Percentiles rank a stretch among this genome's conserved stretches.
Evolutionary conservation across 495 filamentous ascomycete genomes (phyloP).

Genomic region (Venustampulla echinocandica): DNA sequence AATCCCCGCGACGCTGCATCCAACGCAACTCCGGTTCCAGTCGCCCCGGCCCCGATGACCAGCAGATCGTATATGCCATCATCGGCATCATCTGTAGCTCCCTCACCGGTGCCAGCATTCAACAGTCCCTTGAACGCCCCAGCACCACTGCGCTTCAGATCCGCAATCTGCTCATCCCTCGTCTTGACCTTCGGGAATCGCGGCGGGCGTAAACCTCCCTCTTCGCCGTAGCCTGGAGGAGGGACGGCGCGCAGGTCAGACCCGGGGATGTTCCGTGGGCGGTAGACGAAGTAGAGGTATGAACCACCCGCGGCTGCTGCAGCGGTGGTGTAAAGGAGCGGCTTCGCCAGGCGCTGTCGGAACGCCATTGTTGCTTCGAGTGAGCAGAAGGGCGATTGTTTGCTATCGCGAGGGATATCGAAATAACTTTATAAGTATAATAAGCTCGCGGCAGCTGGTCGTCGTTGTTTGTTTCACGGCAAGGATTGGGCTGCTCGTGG

Average conservation of each 20-base stretch:
- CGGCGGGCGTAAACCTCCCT: conserved; percentile 70
- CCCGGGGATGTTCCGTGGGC: conserved; percentile 80
- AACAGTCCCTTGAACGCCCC: conserved; percentile 20
- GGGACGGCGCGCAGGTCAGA: conserved; percentile 70
- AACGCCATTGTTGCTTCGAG: conserved; percentile 58
- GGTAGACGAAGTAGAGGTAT: conserved; percentile 67
- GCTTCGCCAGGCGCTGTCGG: conserved; percentile 49
- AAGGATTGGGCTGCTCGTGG: too few species aligned
- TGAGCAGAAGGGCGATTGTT: too few species aligned
- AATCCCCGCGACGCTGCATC: conserved; percentile 90
- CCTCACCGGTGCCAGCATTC: conserved; percentile 5
- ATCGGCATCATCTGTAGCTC: conserved; percentile 24
- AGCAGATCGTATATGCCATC: conserved; percentile 71
- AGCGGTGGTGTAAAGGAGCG: conserved; percentile 49
- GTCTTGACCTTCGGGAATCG: conserved; percentile 72
- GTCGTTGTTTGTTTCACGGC: too few species aligned
- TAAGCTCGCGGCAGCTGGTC: too few species aligned
- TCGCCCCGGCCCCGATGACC: conserved; percentile 88
- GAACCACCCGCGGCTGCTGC: conserved; percentile 50
- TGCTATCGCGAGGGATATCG: too few species aligned
- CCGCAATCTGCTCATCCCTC: conserved; percentile 55
- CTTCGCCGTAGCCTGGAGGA: conserved; percentile 69
- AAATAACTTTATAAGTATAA: too few species aligned
- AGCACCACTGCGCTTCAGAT: conserved; percentile 45
- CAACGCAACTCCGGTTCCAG: conserved; percentile 84